phyloP scores from a whole-genome alignment of 2,329 filamentous ascomycete species.

The Thielaviopsis populi region DNA sequence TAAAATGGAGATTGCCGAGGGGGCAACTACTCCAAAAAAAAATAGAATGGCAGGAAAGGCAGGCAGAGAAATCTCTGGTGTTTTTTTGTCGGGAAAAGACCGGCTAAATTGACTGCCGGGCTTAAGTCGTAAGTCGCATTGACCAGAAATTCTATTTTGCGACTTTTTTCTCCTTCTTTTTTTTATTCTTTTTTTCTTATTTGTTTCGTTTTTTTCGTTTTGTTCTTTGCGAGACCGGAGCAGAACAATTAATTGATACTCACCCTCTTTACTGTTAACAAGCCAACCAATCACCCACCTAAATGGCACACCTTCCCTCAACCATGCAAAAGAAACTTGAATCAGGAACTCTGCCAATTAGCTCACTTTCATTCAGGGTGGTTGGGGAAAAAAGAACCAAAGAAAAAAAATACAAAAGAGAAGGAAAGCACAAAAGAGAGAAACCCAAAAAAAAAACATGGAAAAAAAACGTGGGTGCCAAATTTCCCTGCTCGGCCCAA shows the following conservation, averaged over 20 bases:
- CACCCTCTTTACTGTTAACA: not conserved
- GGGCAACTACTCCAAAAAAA: too few species aligned
- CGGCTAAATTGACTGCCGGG: too few species aligned
- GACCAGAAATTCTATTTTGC: too few species aligned
- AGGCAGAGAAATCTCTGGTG: too few species aligned
- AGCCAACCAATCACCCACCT: not conserved
- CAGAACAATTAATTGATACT: not conserved
- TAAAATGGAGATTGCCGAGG: too few species aligned
- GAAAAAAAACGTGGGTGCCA: not conserved
- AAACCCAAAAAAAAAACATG: not conserved
- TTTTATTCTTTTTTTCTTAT: not conserved
- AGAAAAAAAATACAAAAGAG: not conserved
- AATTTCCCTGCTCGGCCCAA: constrained; percentile 1
- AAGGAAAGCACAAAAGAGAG: not conserved
- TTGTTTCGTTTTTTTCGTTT: not conserved
- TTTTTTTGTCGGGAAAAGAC: too few species aligned
- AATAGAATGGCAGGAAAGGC: too few species aligned
- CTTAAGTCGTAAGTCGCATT: too few species aligned
- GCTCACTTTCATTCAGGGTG: not conserved
- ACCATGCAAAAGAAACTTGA: not conserved
- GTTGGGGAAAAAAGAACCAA: not conserved
- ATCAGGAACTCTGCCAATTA: not conserved
- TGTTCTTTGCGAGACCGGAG: not conserved
- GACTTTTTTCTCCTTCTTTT: not conserved
- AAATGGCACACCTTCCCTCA: too few species aligned